phyloP scores from a whole-genome alignment of 2,329 filamentous ascomycete species.

The Alternaria metachromatica region DNA sequence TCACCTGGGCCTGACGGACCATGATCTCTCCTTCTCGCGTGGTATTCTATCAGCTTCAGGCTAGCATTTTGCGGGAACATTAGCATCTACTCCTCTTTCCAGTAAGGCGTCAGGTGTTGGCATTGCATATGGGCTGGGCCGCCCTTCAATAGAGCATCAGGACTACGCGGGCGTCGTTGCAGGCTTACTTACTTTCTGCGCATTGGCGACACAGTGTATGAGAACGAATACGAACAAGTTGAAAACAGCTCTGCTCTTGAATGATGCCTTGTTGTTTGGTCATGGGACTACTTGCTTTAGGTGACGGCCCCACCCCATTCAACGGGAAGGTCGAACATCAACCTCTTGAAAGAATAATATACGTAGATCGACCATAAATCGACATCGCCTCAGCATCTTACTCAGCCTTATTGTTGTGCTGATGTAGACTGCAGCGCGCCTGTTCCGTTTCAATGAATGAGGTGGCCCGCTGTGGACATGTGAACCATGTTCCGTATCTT shows the following conservation, averaged over 20 bases:
- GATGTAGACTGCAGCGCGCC: neutral
- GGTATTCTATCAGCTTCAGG: constrained; percentile 22
- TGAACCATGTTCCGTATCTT: constrained; percentile 13
- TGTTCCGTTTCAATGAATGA: neutral
- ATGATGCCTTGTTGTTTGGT: neutral
- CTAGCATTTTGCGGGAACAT: constrained; percentile 31
- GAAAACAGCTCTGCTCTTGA: neutral
- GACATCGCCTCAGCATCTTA: neutral
- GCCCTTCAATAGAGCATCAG: constrained; percentile 8
- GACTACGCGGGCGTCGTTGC: constrained; percentile 18
- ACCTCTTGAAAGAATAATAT: neutral
- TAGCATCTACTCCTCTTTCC: constrained; percentile 22
- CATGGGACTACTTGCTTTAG: neutral
- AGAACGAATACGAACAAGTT: constrained; percentile 11
- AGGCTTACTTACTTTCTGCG: neutral
- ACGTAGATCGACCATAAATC: neutral
- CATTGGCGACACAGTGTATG: constrained; percentile 1
- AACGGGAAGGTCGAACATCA: neutral
- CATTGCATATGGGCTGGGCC: constrained; percentile 23
- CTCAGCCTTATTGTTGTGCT: neutral
- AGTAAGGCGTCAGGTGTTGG: constrained; percentile 32
- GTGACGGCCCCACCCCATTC: neutral
- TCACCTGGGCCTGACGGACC: constrained; percentile 50
- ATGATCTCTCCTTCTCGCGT: constrained; percentile 18
- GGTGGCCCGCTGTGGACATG: neutral